Percentiles rank a stretch among this genome's conserved stretches.
phyloP scores from a whole-genome alignment of 352 stramenopile species.

The Phytophthora nicotianae region DNA sequence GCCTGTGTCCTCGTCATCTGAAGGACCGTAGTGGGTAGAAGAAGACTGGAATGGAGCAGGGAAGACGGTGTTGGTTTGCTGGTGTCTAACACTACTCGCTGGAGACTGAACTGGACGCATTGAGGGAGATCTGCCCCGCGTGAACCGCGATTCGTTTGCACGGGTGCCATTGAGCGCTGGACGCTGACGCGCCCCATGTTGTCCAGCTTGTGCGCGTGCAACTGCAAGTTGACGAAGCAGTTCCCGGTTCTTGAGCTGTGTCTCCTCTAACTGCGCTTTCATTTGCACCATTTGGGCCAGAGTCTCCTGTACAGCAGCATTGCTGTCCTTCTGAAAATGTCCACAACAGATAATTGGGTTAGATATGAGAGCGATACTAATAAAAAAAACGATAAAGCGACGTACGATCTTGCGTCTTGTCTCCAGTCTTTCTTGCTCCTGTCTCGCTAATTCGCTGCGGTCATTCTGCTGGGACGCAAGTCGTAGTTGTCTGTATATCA shows the following conservation, averaged over 20 bases:
- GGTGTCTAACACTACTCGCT: conserved; percentile 1
- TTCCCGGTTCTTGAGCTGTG: conserved; percentile 78
- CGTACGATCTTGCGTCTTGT: conserved; percentile 45
- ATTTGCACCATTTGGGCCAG: conserved; percentile 61
- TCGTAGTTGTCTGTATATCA: conserved; percentile 26
- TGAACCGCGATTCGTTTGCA: conserved; percentile 16
- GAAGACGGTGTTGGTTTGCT: conserved; percentile 19
- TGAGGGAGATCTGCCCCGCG: conserved; percentile 15
- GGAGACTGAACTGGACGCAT: conserved; percentile 10
- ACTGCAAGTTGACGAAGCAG: conserved; percentile 77
- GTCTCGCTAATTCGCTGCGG: conserved; percentile 14
- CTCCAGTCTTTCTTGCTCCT: conserved; percentile 48
- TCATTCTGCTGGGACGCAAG: conserved; percentile 25
- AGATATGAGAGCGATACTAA: not conserved
- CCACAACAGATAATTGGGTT: conserved; percentile 2
- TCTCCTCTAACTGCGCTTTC: conserved; percentile 64
- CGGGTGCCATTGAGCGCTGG: conserved; percentile 13
- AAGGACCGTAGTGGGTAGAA: conserved; percentile 33
- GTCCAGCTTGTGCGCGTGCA: conserved; percentile 45
- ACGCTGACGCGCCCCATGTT: conserved; percentile 20
- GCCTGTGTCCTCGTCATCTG: conserved; percentile 36
- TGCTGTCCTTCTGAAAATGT: conserved; percentile 53
- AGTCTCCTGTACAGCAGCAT: conserved; percentile 54
- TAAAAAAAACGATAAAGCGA: not conserved
- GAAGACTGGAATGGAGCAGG: conserved; percentile 29